phyloP scores from a whole-genome alignment of 2,329 filamentous ascomycete species.

The Thielaviopsis populi region DNA sequence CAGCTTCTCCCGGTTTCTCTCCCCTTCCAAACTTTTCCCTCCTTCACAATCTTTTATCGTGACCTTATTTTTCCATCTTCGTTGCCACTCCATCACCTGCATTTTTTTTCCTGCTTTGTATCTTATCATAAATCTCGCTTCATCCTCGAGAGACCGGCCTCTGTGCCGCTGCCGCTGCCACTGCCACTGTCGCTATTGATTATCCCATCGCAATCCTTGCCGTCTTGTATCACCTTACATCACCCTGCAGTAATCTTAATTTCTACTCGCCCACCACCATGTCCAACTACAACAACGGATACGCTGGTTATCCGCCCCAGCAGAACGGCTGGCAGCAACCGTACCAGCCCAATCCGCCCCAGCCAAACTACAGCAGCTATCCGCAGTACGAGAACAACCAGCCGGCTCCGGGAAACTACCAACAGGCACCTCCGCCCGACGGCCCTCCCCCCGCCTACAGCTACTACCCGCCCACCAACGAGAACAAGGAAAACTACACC shows the following conservation, averaged over 20 bases:
- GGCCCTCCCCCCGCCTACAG: constrained; percentile 24
- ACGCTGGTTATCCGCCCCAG: constrained; percentile 18
- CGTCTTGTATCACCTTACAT: background rate
- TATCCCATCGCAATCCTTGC: background rate
- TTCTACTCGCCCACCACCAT: background rate
- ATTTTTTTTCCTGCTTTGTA: background rate
- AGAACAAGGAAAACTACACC: constrained; percentile 33
- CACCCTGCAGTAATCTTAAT: background rate
- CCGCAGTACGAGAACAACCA: constrained; percentile 15
- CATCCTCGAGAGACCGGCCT: background rate
- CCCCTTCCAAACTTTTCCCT: background rate
- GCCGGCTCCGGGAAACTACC: constrained; percentile 19
- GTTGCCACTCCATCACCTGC: background rate
- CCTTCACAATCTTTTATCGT: background rate
- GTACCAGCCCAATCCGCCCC: constrained; percentile 21
- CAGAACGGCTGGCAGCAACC: constrained; percentile 21
- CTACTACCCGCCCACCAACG: constrained; percentile 26
- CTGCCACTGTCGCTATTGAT: background rate
- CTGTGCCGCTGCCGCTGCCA: background rate
- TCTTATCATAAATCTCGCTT: background rate
- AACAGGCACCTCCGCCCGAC: constrained; percentile 21
- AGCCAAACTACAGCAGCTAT: constrained; percentile 19
- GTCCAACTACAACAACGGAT: constrained; percentile 13
- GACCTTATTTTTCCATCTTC: background rate
- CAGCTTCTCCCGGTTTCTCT: background rate